These are phyloP conservation scores for Suhomyces prunicola DNA, from an alignment of 805 yeast genomes.

Conservation along the genomic window DNA sequence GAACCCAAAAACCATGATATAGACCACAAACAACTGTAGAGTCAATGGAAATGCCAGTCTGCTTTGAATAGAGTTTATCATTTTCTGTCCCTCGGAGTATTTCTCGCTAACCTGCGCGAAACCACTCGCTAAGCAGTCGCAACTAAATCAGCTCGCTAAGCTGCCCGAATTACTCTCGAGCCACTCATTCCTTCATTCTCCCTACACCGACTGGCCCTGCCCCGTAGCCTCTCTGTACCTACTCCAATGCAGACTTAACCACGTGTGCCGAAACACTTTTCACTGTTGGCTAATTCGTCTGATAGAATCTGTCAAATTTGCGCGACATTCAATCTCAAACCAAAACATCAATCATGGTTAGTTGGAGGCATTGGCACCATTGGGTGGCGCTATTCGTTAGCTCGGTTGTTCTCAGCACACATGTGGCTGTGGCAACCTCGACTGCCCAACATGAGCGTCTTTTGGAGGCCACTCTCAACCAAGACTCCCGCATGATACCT, in stretches of 20 bases:
- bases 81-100: too few relatives aligned
- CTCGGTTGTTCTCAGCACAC: neutral
- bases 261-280: neutral
- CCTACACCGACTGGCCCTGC: too few relatives aligned
- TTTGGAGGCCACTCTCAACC: neutral
- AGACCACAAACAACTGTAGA: too few relatives aligned
- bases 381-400: neutral
- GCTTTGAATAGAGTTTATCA: too few relatives aligned
- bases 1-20: too few relatives aligned
- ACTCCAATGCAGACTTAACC: neutral
- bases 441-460: neutral
- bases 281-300: too few relatives aligned
- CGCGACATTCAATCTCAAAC: neutral
- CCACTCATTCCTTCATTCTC: too few relatives aligned
- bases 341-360: neutral
- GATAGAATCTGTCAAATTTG: neutral
- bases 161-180: neutral
- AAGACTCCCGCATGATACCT: conserved; percentile 36
- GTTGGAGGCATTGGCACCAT: neutral
- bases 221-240: neutral
- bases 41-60: too few relatives aligned
- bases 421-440: neutral
- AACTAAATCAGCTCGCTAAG: neutral
- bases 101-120: neutral
- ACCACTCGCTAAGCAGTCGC: neutral